Evolutionary conservation across 176 grass and related monocot genomes (phyloP).

Genomic region (Oryza meyeriana): DNA sequence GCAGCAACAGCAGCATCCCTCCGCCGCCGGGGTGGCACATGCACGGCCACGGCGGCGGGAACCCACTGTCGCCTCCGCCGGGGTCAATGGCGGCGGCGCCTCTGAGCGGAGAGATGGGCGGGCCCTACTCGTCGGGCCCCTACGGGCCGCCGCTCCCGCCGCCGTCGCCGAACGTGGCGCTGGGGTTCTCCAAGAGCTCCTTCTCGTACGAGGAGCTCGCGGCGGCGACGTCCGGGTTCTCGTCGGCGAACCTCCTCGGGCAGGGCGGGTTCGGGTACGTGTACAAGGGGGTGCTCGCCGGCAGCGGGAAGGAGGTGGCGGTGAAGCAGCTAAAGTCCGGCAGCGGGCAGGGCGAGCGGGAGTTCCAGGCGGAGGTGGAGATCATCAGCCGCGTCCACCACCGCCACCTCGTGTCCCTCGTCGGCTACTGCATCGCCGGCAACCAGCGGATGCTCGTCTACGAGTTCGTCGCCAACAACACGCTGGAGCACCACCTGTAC

Average conservation of each 20-base stretch:
- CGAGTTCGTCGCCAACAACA: slow-evolving; percentile 54
- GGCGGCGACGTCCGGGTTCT: slow-evolving; percentile 37
- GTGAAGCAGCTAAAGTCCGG: slow-evolving; percentile 63
- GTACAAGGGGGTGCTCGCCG: slow-evolving; percentile 48
- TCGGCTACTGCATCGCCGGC: slow-evolving; percentile 54
- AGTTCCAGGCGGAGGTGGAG: slow-evolving; percentile 66
- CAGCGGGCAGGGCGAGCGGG: slow-evolving; percentile 54
- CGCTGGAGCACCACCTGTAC: slow-evolving; percentile 50
- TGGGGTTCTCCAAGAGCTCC: slow-evolving; percentile 51
- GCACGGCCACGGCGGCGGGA: slow-evolving; percentile 25
- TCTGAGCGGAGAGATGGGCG: slow-evolving; percentile 6
- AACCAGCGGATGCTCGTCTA: slow-evolving; percentile 49
- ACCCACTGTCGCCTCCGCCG: background rate
- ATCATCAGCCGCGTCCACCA: slow-evolving; percentile 64
- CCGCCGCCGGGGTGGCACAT: slow-evolving; percentile 16
- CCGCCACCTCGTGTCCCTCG: slow-evolving; percentile 49
- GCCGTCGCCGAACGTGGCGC: slow-evolving; percentile 32
- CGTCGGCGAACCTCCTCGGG: slow-evolving; percentile 35
- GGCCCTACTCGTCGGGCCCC: slow-evolving; percentile 22
- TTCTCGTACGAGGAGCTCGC: slow-evolving; percentile 43
- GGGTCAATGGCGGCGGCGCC: background rate
- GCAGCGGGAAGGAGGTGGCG: slow-evolving; percentile 49
- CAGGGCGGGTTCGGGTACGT: slow-evolving; percentile 65
- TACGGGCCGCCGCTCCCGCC: slow-evolving; percentile 26
- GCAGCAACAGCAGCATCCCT: slow-evolving; percentile 22